Percentiles rank a stretch among this genome's conserved stretches.
Conservation (phyloP, 768 basidiomycete species). For the Boletus tylopilopsis region DNA sequence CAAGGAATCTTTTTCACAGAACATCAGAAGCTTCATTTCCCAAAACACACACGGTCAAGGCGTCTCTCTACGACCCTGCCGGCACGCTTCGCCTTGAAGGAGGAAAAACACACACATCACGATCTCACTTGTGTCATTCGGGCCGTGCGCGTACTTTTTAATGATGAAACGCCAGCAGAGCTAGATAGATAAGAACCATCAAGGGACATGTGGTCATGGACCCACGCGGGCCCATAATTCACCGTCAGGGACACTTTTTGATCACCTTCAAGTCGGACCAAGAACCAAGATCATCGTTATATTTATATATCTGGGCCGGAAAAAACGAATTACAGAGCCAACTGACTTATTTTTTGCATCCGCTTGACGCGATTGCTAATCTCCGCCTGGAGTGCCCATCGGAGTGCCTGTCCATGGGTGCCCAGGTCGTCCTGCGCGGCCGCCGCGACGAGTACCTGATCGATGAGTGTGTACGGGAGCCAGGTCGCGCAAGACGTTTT, state of each 20-base stretch:
- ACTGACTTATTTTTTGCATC: constrained; percentile 60
- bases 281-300: too few species aligned
- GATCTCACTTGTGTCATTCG: background rate
- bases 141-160: background rate
- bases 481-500: constrained; percentile 63
- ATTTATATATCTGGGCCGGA: too few species aligned
- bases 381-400: constrained; percentile 54
- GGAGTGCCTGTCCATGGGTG: constrained; percentile 35
- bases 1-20: background rate
- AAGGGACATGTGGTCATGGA: background rate
- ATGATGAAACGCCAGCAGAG: constrained; percentile 8
- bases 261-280: too few species aligned
- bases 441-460: constrained; percentile 72
- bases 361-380: constrained; percentile 62
- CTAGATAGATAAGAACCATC: background rate
- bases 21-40: constrained; percentile 15
- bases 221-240: background rate
- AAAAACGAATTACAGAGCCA: constrained; percentile 17
- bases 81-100: constrained; percentile 4
- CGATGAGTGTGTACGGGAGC: constrained; percentile 81
- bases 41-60: background rate
- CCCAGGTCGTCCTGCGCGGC: constrained; percentile 50
- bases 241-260: background rate
- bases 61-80: constrained; percentile 12
- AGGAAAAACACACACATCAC: background rate